Conservation (phyloP, 192 early-diverging fungal genomes). For the Rhizophagus sp. region DNA sequence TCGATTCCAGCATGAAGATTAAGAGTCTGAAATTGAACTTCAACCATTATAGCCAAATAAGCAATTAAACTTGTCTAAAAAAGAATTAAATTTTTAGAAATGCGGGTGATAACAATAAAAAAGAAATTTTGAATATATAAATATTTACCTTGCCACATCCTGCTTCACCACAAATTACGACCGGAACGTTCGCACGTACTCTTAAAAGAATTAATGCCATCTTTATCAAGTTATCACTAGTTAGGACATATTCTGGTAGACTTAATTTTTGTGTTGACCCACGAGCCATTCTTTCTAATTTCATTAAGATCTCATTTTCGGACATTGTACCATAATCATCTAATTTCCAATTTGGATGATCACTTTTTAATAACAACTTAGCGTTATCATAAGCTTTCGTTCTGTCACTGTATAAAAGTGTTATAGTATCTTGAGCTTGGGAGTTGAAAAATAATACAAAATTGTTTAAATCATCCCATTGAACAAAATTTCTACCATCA, state of each 20-base stretch:
- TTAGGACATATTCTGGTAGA: not conserved
- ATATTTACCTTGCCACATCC: not conserved
- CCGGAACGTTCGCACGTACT: not conserved
- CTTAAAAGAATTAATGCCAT: conserved; percentile 17
- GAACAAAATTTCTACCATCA: not conserved
- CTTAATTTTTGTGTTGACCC: not conserved
- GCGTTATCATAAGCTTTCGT: not conserved
- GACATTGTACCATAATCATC: no score
- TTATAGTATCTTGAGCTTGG: no score
- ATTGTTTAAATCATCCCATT: not conserved
- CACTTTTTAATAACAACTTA: not conserved
- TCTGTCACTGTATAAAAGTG: not conserved
- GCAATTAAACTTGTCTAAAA: conserved; percentile 26
- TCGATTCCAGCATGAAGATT: no score
- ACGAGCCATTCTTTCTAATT: conserved; percentile 18
- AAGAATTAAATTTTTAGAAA: not conserved
- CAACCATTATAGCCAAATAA: not conserved
- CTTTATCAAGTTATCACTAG: conserved; percentile 20
- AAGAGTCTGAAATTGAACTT: no score
- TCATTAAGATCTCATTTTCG: not conserved
- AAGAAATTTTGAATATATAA: not conserved
- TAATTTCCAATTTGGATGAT: not conserved
- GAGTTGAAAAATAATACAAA: conserved; percentile 17
- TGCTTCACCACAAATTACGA: conserved; percentile 22
- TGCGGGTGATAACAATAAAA: not conserved